Evolutionary conservation across 306 rosid genomes (phyloP).

Genomic region (Fragaria iinumae): DNA sequence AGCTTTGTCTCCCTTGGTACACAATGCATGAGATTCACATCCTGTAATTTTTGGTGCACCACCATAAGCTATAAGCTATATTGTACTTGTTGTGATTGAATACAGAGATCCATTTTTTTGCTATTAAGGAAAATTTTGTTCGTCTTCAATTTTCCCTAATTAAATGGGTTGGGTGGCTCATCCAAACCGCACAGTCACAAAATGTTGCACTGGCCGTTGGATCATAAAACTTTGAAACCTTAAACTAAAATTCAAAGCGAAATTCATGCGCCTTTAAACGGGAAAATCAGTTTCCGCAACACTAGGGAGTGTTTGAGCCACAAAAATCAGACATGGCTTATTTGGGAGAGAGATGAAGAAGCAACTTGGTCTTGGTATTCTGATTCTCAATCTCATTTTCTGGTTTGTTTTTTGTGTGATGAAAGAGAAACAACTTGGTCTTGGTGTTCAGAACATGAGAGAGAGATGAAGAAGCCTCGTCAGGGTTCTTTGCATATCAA

Average conservation of each 20-base stretch:
- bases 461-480: slow-evolving; percentile 53
- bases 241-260: slow-evolving; percentile 2
- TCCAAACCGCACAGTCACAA: not conserved
- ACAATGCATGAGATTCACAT: not conserved
- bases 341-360: too few relatives aligned
- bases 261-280: slow-evolving; percentile 8
- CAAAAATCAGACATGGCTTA: slow-evolving; percentile 6
- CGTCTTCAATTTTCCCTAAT: not conserved
- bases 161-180: not conserved
- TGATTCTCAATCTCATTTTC: not conserved
- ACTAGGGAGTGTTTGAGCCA: slow-evolving; percentile 17
- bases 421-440: not conserved
- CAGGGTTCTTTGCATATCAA: slow-evolving; percentile 33
- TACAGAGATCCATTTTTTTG: not conserved
- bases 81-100: not conserved
- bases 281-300: slow-evolving; percentile 25
- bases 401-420: not conserved
- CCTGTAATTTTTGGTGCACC: not conserved
- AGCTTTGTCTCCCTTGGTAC: not conserved
- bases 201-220: not conserved
- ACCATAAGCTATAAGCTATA: not conserved
- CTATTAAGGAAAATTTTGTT: not conserved
- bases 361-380: too few relatives aligned
- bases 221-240: not conserved
- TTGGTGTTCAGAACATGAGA: slow-evolving; percentile 19